Base-by-base conservation (phyloP, 805 yeast species). In the Candida maris region DNA sequence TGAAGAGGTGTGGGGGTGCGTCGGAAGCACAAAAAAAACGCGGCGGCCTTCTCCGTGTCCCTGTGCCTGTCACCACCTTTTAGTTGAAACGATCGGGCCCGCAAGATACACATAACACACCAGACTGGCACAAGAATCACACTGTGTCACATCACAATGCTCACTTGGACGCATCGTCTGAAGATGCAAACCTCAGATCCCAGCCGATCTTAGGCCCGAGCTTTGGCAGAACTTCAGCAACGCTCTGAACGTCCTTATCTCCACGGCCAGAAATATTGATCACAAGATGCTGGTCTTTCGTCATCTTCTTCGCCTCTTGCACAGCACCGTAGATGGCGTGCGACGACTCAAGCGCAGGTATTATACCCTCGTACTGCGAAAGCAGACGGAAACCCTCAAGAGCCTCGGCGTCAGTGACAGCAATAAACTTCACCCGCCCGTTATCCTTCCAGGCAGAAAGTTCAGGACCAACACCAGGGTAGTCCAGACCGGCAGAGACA, bases 381-480 rank as follows among this genome's bases (percentile, higher is more conserved):
- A 93, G 70, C 32, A 85, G 66, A 50, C 79, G 81, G 77, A 93
- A 93, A 14, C 98, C 99, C 46, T 77, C 74, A 47, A 93, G 70
- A 20, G 97, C 97, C 59, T 93, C 80, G n/a, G 95, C 88, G 63
- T 93, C 96, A 22, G 95, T 85, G 38, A 94, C 97, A 30, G 96
- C 95, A 31, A 81, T 64, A 57, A 91, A 93, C 38, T 82, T 70
- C 6, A 94, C 98, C 56, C 99, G 79, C 19, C 97, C 97, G 43
- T 83, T 81, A 37, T 82, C 81, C 64, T 91, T 91, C 97, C 97
- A 93, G 59, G 73, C 77, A 2, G 97, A 94, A 50, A 93, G 73
- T 66, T 93, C 97, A 21, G 99, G 99, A 30, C 99, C 99, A 31
- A 93, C 99, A 65, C 97, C 99, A 18, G 99, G 99, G 61, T 93